phyloP scores from a whole-genome alignment of 1,284 basidiomycete species.

The Pisolithus thermaeus region DNA sequence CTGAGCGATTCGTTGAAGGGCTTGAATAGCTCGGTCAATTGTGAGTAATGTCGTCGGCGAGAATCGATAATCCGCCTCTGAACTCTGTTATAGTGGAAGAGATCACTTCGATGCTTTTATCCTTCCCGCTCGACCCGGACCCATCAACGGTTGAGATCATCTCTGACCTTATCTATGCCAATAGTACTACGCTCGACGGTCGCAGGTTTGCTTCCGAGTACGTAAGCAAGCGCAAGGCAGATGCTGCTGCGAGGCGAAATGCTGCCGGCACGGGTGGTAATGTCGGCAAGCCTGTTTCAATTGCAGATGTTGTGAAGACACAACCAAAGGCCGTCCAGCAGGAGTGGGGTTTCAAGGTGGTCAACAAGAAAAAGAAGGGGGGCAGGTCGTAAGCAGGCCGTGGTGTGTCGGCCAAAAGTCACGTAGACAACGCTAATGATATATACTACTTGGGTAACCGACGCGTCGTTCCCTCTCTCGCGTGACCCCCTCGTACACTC shows the following conservation, averaged over 20 bases:
- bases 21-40: slow-evolving; percentile 73
- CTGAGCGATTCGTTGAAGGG: slow-evolving; percentile 85
- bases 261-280: slow-evolving; percentile 32
- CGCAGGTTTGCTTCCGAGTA: slow-evolving; percentile 92
- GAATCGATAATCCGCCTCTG: slow-evolving; percentile 7
- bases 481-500: no score
- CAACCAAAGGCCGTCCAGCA: slow-evolving; percentile 71
- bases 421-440: background rate
- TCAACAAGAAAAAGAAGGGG: slow-evolving; percentile 92
- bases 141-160: slow-evolving; percentile 81
- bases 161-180: slow-evolving; percentile 88
- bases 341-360: slow-evolving; percentile 87
- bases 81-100: slow-evolving; percentile 67
- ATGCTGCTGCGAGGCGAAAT: slow-evolving; percentile 53
- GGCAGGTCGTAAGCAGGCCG: slow-evolving; percentile 32
- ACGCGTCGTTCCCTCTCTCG: background rate
- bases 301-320: slow-evolving; percentile 85
- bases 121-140: slow-evolving; percentile 87
- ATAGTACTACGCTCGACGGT: slow-evolving; percentile 91
- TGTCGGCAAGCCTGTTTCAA: slow-evolving; percentile 55
- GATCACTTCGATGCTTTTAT: slow-evolving; percentile 85
- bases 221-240: slow-evolving; percentile 78
- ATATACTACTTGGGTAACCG: background rate
- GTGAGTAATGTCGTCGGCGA: slow-evolving; percentile 37
- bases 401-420: background rate